These are phyloP conservation scores for Nigrograna mackinnonii DNA, from an alignment of 2,329 filamentous ascomycete genomes.

Conservation along the genomic window DNA sequence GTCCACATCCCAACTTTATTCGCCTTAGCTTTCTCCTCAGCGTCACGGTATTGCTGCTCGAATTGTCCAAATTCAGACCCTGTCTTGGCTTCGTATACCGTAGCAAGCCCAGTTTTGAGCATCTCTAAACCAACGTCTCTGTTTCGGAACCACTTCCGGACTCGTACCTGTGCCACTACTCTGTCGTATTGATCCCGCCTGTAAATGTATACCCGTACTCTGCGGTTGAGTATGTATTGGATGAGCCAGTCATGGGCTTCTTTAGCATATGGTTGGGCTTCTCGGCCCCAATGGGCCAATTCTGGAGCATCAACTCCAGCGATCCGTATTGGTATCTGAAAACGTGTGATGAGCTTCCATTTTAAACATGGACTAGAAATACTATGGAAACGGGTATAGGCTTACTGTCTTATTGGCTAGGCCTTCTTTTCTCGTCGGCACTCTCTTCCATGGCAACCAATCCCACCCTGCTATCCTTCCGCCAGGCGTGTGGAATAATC, in stretches of 20 bases:
- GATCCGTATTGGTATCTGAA: conserved; percentile 81
- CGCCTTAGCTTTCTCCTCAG: conserved; percentile 58
- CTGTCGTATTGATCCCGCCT: conserved; percentile 90
- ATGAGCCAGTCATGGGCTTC: conserved; percentile 86
- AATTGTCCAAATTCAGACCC: conserved; percentile 83
- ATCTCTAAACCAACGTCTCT: conserved; percentile 88
- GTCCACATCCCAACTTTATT: conserved; percentile 68
- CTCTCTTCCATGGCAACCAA: conserved; percentile 74
- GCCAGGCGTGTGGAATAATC: conserved; percentile 93
- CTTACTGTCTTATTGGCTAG: conserved; percentile 78
- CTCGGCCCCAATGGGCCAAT: conserved; percentile 85
- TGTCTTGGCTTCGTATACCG: conserved; percentile 89
- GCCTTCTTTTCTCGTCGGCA: conserved; percentile 70
- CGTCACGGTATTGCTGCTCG: conserved; percentile 65
- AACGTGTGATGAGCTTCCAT: conserved; percentile 11
- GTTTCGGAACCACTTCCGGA: conserved; percentile 68
- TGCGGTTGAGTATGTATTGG: conserved; percentile 68
- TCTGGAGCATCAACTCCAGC: conserved; percentile 95
- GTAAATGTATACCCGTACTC: conserved; percentile 82
- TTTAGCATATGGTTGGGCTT: conserved; percentile 79
- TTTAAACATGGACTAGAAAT: neutral
- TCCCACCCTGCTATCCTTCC: conserved; percentile 87
- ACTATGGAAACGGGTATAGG: neutral
- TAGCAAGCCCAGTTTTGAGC: conserved; percentile 82
- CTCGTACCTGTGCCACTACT: conserved; percentile 82